Evolutionary conservation across 2,329 filamentous ascomycete genomes (phyloP).

Genomic region (Parascedosporium putredinis): DNA sequence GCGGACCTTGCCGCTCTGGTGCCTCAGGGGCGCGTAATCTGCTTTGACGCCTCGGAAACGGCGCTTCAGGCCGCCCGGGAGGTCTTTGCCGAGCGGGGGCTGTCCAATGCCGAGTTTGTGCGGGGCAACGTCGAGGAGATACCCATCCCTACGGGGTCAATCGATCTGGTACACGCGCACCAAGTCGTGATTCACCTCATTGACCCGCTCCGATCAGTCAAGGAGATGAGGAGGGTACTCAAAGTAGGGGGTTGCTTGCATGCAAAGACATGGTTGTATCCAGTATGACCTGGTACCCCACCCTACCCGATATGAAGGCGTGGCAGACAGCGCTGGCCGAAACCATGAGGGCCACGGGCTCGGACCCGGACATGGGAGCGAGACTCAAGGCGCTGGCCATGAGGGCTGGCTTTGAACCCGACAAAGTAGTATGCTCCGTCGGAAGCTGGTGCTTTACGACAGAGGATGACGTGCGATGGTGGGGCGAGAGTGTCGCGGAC

Average conservation of each 20-base stretch:
- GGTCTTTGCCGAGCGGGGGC: slow-evolving; percentile 11
- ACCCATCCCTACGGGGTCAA: slow-evolving; percentile 26
- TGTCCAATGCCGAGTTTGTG: slow-evolving; percentile 19
- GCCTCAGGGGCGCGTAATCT: slow-evolving; percentile 25
- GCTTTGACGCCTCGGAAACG: slow-evolving; percentile 25
- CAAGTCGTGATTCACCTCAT: slow-evolving; percentile 32
- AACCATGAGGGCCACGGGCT: slow-evolving; percentile 1
- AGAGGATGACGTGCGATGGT: slow-evolving; percentile 5
- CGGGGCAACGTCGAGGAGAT: slow-evolving; percentile 26
- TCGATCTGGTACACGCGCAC: slow-evolving; percentile 32
- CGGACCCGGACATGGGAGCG: slow-evolving; percentile 8
- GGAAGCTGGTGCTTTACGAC: slow-evolving; percentile 5
- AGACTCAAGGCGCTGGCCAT: slow-evolving; percentile 6
- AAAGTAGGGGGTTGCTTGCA: slow-evolving; percentile 33
- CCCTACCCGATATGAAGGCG: background rate
- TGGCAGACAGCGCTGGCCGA: background rate
- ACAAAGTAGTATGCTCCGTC: background rate
- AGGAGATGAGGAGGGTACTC: slow-evolving; percentile 31
- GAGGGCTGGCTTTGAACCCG: slow-evolving; percentile 2
- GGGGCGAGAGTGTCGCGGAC: slow-evolving; percentile 7
- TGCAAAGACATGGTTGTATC: slow-evolving; percentile 52
- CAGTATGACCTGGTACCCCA: slow-evolving; percentile 26
- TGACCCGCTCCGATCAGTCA: slow-evolving; percentile 21
- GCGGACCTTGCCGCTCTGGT: slow-evolving; percentile 29
- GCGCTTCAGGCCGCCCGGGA: slow-evolving; percentile 22